Base-by-base conservation (phyloP, 2,329 filamentous ascomycete genomes). In the Scleromitrula shiraiana region DNA sequence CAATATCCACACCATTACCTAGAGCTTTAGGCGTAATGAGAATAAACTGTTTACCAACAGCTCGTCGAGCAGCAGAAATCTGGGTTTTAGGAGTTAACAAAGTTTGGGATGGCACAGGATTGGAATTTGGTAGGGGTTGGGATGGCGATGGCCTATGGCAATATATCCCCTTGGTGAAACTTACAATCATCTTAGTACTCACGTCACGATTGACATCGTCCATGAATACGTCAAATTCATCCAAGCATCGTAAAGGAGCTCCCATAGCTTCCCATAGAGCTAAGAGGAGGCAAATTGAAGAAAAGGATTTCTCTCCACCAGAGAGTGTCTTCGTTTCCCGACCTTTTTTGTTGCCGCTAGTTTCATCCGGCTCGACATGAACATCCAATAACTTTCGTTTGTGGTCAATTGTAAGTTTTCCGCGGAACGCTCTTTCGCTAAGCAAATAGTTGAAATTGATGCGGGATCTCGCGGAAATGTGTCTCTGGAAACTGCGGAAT, bases 211-310 rank as follows among this genome's bases (percentile, higher is more conserved):
- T 98, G 50, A 97, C 88, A 57, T 85, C 88, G 67, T 98, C 93
- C 93, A 98, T 98, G 73, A 96, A 98, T 26, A 98, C 93, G 64
- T 98, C 93, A 63, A 97, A 98, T 67, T 98, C 93, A 67, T 98
- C 93, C 46, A 98, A 74, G 62, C 93, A 98, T 46, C 93, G 81
- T 52, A 98, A 84, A 0, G 90, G 91, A 15, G 89, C 94, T 9
- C 93, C 91, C 84, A 98, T 98, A 24, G 93, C 91, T 64, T 98
- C 93, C 93, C 93, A 98, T 15, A 98, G 83, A 2, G 89, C 81
- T 26, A 98, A 75, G 46, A 98, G 71, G 58, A 98, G 77, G 68
- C 93, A 98, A 51, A 97, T 94, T 4, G 91, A 95, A 3, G 90
- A 94, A 65, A 97, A 98, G 0, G 91, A 97, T 66, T 98, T 98